Evolutionary conservation across 2,329 filamentous ascomycete genomes (phyloP).

Genomic region (Coniochaeta ligniaria): DNA sequence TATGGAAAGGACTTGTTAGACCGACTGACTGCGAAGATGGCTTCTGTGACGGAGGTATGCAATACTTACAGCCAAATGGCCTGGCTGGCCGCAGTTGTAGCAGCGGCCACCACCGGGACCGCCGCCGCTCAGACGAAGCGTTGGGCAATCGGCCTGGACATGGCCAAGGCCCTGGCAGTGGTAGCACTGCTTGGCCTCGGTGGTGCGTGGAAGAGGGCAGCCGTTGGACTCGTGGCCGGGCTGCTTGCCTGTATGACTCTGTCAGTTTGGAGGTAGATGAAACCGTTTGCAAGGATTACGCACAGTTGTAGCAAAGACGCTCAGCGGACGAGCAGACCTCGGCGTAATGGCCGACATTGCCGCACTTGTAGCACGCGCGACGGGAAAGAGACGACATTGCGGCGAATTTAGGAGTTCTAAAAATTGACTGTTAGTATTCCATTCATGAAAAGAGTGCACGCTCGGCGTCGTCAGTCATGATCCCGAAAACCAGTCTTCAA

Average conservation of each 20-base stretch:
- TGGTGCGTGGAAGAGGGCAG: slow-evolving; percentile 93
- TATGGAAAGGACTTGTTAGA: slow-evolving; percentile 22
- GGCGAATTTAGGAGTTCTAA: neutral
- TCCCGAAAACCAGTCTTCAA: neutral
- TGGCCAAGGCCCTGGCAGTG: slow-evolving; percentile 98
- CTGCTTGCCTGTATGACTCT: slow-evolving; percentile 59
- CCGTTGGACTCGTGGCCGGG: slow-evolving; percentile 94
- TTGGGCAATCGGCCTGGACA: slow-evolving; percentile 98
- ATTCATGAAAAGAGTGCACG: neutral
- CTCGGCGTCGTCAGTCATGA: neutral
- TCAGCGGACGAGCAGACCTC: slow-evolving; percentile 98
- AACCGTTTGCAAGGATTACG: slow-evolving; percentile 23
- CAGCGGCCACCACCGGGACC: slow-evolving; percentile 78
- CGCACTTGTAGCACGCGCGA: slow-evolving; percentile 77
- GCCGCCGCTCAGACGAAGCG: slow-evolving; percentile 80
- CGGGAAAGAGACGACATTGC: slow-evolving; percentile 73
- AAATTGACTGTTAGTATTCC: neutral
- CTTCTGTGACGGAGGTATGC: neutral
- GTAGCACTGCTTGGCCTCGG: slow-evolving; percentile 99
- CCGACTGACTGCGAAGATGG: neutral
- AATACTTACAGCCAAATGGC: slow-evolving; percentile 73
- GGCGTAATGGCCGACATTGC: slow-evolving; percentile 72
- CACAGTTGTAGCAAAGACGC: slow-evolving; percentile 99
- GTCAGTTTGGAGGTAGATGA: slow-evolving; percentile 11
- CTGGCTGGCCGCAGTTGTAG: slow-evolving; percentile 92